Percentiles rank a stretch among this genome's conserved stretches.
phyloP scores from a whole-genome alignment of 2,329 filamentous ascomycete genomes.

The Gaeumannomyces tritici region DNA sequence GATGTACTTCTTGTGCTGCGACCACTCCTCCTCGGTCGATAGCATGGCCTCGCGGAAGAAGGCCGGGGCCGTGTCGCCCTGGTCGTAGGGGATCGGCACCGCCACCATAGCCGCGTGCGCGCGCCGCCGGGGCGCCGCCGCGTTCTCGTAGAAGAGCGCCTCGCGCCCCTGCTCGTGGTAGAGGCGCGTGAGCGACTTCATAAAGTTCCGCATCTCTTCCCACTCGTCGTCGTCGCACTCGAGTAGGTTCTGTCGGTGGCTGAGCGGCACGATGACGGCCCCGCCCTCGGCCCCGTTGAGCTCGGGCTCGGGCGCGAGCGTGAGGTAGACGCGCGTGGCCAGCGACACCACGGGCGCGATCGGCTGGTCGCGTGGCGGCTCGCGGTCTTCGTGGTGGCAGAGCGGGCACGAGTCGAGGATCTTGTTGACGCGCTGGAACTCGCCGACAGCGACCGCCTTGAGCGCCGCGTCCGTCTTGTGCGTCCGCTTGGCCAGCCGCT shows the following conservation, averaged over 20 bases:
- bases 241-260: slow-evolving; percentile 82
- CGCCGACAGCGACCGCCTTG: slow-evolving; percentile 75
- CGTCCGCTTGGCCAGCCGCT: slow-evolving; percentile 76
- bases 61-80: slow-evolving; percentile 85
- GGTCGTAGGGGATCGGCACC: slow-evolving; percentile 78
- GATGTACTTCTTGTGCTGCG: slow-evolving; percentile 89
- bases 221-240: slow-evolving; percentile 99
- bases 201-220: slow-evolving; percentile 98
- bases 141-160: slow-evolving; percentile 97
- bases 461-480: slow-evolving; percentile 83
- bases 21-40: slow-evolving; percentile 82
- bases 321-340: slow-evolving; percentile 78
- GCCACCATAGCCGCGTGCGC: slow-evolving; percentile 78
- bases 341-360: slow-evolving; percentile 79
- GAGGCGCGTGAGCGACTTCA: slow-evolving; percentile 90
- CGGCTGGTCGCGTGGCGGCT: slow-evolving; percentile 55
- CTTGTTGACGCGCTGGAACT: slow-evolving; percentile 82
- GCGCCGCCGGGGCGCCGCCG: slow-evolving; percentile 67
- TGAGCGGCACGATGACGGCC: slow-evolving; percentile 79
- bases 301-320: slow-evolving; percentile 82
- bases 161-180: slow-evolving; percentile 90
- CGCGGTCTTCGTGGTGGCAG: slow-evolving; percentile 80
- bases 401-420: slow-evolving; percentile 82
- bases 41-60: slow-evolving; percentile 96
- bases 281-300: slow-evolving; percentile 61